Evolutionary conservation across 331 rosid species (phyloP).

Genomic region (Malus hybrid): DNA sequence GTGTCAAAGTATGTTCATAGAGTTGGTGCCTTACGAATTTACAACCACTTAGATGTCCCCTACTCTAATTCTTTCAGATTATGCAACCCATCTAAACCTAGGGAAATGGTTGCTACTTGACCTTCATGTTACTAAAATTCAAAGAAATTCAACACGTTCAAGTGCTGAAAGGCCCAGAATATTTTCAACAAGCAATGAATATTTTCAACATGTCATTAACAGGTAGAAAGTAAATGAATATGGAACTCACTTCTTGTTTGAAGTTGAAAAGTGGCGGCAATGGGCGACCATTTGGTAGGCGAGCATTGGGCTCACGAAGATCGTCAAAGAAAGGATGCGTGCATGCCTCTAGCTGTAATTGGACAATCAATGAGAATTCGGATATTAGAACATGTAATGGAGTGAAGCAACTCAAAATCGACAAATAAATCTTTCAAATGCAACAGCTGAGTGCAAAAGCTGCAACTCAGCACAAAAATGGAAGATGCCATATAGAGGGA

Average conservation of each 20-base stretch:
- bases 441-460: not conserved
- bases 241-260: slow-evolving; percentile 76
- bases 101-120: not conserved
- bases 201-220: not conserved
- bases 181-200: no score
- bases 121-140: not conserved
- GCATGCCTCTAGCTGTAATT: slow-evolving; percentile 84
- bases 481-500: slow-evolving; percentile 6
- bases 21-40: not conserved
- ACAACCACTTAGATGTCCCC: no score
- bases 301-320: slow-evolving; percentile 83
- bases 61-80: not conserved
- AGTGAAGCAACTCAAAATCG: not conserved
- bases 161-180: not conserved
- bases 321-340: slow-evolving; percentile 92
- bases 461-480: not conserved
- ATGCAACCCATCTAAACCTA: not conserved
- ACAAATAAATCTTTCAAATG: slow-evolving; percentile 1
- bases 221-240: not conserved
- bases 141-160: not conserved
- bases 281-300: slow-evolving; percentile 83
- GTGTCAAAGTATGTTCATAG: not conserved
- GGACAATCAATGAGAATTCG: not conserved
- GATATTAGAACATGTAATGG: not conserved
- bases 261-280: slow-evolving; percentile 91